Evolutionary conservation across 148 eudicot genomes (phyloP).

Genomic region (Polygonum maritimum): DNA sequence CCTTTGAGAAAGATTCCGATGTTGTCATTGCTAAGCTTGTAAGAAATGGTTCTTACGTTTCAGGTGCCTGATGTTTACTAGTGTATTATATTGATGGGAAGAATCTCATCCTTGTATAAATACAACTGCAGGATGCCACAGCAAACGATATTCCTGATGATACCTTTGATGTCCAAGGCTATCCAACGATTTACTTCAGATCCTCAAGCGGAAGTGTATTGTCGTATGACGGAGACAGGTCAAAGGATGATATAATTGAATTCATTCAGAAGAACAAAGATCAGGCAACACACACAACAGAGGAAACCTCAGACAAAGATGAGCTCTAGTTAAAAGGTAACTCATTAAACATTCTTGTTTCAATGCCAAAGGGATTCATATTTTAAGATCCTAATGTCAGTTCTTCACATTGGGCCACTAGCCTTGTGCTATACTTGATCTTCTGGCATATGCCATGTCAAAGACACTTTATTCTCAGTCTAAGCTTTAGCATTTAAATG

Average conservation of each 20-base stretch:
- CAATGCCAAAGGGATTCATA: too few species aligned
- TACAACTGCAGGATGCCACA: conserved; percentile 47
- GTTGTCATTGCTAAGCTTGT: conserved; percentile 64
- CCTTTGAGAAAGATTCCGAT: conserved; percentile 36
- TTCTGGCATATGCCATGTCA: neutral
- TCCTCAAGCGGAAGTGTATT: conserved; percentile 43
- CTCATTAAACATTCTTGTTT: too few species aligned
- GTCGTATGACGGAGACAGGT: conserved; percentile 45
- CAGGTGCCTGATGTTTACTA: too few species aligned
- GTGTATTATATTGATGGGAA: too few species aligned
- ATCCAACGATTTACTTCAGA: conserved; percentile 61
- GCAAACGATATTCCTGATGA: conserved; percentile 52
- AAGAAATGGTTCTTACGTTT: conserved; percentile 14
- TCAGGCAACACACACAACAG: conserved; percentile 13
- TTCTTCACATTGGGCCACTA: too few species aligned
- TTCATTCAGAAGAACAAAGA: conserved; percentile 53
- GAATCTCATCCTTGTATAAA: neutral
- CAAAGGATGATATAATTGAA: conserved; percentile 46
- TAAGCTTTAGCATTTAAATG: too few species aligned
- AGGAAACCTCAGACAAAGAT: conserved; percentile 21
- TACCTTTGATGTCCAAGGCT: conserved; percentile 49
- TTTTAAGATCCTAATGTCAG: too few species aligned
- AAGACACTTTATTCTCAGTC: neutral
- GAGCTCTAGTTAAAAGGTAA: conserved; percentile 29
- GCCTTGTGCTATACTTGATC: too few species aligned